Evolutionary conservation across 257 asterid genomes (phyloP).

Genomic region (Forsythia suspensa): DNA sequence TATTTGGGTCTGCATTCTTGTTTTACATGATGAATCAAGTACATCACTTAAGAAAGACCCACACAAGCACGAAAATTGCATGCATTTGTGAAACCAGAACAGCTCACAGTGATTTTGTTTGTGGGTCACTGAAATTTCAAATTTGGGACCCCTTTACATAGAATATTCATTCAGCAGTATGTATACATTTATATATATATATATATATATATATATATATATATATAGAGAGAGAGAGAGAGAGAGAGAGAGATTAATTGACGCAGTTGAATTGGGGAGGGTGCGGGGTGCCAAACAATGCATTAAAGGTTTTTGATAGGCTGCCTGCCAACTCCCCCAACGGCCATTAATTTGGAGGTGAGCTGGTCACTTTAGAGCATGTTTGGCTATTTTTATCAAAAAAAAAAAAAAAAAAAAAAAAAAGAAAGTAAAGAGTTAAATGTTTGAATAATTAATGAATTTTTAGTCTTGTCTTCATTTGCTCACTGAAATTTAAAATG

Average conservation of each 20-base stretch:
- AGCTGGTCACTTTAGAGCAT: background rate
- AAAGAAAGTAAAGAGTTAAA: too few species aligned
- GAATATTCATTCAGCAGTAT: slow-evolving; percentile 4
- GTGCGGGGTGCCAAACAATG: slow-evolving; percentile 59
- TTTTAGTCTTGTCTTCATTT: too few species aligned
- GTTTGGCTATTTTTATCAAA: too few species aligned
- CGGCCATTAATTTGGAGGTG: slow-evolving; percentile 51
- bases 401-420: too few species aligned
- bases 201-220: too few species aligned
- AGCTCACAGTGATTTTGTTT: slow-evolving; percentile 25
- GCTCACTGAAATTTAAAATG: too few species aligned
- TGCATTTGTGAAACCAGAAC: slow-evolving; percentile 18
- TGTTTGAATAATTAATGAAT: too few species aligned
- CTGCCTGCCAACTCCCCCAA: slow-evolving; percentile 58
- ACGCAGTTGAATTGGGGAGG: slow-evolving; percentile 53
- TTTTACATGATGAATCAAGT: background rate
- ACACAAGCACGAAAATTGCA: slow-evolving; percentile 25
- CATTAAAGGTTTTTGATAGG: slow-evolving; percentile 46
- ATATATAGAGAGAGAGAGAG: slow-evolving; percentile 6
- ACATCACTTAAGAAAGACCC: background rate
- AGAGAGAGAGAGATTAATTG: slow-evolving; percentile 48
- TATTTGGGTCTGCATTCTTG: slow-evolving; percentile 1
- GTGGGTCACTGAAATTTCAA: slow-evolving; percentile 23
- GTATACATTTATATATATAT: background rate
- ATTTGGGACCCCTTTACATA: slow-evolving; percentile 23